Evolutionary conservation across 352 stramenopile genomes (phyloP), one percentile per base, ranked within the genome.

Genomic region (Phytopythium chamaehyphon): DNA sequence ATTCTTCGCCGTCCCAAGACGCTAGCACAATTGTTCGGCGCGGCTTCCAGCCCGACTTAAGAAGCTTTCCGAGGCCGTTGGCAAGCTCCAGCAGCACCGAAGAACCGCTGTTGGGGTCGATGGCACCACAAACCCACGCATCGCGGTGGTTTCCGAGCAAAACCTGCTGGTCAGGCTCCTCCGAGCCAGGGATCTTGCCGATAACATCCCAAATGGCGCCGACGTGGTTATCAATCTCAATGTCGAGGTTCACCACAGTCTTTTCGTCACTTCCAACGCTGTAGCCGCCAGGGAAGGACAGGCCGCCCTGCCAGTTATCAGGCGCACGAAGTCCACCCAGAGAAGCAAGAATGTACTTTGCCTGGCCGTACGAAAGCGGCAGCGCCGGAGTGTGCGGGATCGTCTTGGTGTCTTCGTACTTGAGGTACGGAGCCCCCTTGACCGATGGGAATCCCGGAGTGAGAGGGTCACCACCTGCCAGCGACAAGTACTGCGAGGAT

Each of bases 91-190:
- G 26, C 47, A 96, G 51, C 0, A 66, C 63, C 0, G 82, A 64
- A 0, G 86, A 93, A n/a, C 86, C 88, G n/a, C 67, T 88, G 39
- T 85, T 89, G 3, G 88, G 88, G 56, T 96, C 88, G 1, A 84
- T 62, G 1, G 83, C 88, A 3, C 87, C 88, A 37, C 86, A 96
- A 1, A 97, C 83, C 88, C 88, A 97, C 0, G 85, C 86, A 57
- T 97, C 88, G 11, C 88, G 78, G 60, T 96, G 86, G 64, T 96
- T 97, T 16, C 83, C 83, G 11, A 96, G 53, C 3, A 96, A 24
- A 2, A 96, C 74, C 15, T 72, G 81, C 48, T 78, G 56, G 18
- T 89, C 81, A 1, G 82, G 64, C 24, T 72, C 55, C 0, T 63
- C 51, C 0, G 42, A 36, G 33, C 77, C 83, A 15, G 81, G 61